Evolutionary conservation across 2,329 filamentous ascomycete genomes (phyloP).

Genomic region (Pseudogymnoascus sp.): DNA sequence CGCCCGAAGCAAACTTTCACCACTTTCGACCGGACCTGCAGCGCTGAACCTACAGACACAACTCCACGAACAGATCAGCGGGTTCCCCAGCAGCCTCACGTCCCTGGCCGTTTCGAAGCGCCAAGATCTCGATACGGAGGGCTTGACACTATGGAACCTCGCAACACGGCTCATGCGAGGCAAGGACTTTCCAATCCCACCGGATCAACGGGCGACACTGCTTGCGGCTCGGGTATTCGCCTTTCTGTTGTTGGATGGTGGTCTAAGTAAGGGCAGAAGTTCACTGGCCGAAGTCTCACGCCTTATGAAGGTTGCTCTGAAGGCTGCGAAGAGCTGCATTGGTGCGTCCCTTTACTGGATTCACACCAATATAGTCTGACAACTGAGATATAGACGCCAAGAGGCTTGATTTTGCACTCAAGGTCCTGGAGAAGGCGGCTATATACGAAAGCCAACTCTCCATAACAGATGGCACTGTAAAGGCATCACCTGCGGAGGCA

Average conservation of each 20-base stretch:
- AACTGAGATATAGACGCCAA: constrained; percentile 18
- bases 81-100: constrained; percentile 27
- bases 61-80: constrained; percentile 32
- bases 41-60: constrained; percentile 32
- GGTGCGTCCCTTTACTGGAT: constrained; percentile 32
- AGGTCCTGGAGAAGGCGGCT: constrained; percentile 56
- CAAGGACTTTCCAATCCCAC: constrained; percentile 15
- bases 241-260: constrained; percentile 57
- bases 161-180: constrained; percentile 44
- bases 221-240: constrained; percentile 45
- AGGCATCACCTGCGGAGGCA: constrained; percentile 15
- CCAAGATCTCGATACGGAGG: constrained; percentile 45
- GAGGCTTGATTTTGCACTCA: constrained; percentile 49
- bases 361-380: not conserved
- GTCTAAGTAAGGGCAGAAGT: constrained; percentile 20
- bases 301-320: constrained; percentile 59
- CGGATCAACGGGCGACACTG: constrained; percentile 18
- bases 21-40: constrained; percentile 12
- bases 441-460: constrained; percentile 34
- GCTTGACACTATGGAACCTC: constrained; percentile 57
- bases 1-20: constrained; percentile 23
- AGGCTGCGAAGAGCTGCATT: constrained; percentile 55
- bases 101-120: constrained; percentile 28
- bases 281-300: constrained; percentile 39
- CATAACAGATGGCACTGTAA: constrained; percentile 25